Conservation (phyloP, 345 rosid genomes). For the Conringia planisiliqua region DNA sequence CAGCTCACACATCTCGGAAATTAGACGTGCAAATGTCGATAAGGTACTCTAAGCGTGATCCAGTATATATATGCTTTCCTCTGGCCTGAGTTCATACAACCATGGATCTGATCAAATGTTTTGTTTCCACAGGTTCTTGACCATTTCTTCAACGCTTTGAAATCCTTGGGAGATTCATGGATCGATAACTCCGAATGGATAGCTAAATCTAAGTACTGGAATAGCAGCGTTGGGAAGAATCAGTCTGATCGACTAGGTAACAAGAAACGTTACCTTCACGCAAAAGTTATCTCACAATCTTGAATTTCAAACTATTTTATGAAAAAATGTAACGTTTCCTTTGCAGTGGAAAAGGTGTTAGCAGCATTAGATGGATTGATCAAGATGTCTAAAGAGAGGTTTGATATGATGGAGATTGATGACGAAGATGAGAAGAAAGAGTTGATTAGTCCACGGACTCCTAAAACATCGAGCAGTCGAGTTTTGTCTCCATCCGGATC, state of each 20-base stretch:
- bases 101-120: slow-evolving; percentile 4
- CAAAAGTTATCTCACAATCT: background rate
- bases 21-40: slow-evolving; percentile 44
- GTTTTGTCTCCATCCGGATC: slow-evolving; percentile 28
- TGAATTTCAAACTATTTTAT: background rate
- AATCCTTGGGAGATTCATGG: slow-evolving; percentile 69
- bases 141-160: slow-evolving; percentile 49
- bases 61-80: background rate
- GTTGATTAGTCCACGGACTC: background rate
- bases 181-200: slow-evolving; percentile 47
- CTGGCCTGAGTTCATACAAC: background rate
- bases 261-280: background rate
- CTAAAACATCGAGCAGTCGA: slow-evolving; percentile 26
- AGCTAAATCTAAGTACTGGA: slow-evolving; percentile 41
- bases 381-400: slow-evolving; percentile 47
- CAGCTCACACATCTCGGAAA: slow-evolving; percentile 37
- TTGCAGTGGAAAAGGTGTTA: slow-evolving; percentile 53
- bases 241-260: slow-evolving; percentile 52
- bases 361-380: slow-evolving; percentile 60
- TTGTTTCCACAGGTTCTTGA: slow-evolving; percentile 43
- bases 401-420: slow-evolving; percentile 61
- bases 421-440: slow-evolving; percentile 39
- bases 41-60: slow-evolving; percentile 41
- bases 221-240: slow-evolving; percentile 35
- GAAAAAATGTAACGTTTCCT: background rate